These are phyloP conservation scores for Corchorus olitorius DNA, from an alignment of 345 rosid genomes.

Conservation along the genomic window DNA sequence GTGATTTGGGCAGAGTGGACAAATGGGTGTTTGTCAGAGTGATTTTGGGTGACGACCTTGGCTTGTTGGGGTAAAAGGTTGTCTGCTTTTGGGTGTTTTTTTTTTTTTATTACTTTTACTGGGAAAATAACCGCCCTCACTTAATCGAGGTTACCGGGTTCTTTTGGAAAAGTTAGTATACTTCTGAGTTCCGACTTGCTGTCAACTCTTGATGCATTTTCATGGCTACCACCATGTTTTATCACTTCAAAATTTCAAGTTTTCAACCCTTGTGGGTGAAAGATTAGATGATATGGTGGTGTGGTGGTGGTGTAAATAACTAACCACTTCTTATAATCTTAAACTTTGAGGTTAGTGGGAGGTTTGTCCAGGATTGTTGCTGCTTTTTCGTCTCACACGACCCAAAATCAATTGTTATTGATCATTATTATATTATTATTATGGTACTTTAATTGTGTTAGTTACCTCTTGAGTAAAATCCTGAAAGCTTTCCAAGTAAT, in stretches of 20 bases:
- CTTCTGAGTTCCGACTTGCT: too few species aligned
- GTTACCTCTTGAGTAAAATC: not conserved
- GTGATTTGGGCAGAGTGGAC: not conserved
- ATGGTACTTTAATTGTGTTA: not conserved
- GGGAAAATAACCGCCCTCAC: not conserved
- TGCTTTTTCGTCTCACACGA: too few species aligned
- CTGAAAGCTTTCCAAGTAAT: not conserved
- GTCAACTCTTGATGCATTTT: too few species aligned
- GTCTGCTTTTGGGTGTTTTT: not conserved
- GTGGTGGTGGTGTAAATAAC: too few species aligned
- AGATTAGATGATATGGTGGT: too few species aligned
- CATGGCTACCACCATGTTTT: too few species aligned
- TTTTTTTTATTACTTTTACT: not conserved
- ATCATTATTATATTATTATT: not conserved
- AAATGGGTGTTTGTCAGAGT: constrained; percentile 2
- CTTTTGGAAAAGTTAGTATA: not conserved
- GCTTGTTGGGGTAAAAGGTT: not conserved
- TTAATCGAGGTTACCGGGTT: not conserved
- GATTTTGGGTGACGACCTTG: too few species aligned
- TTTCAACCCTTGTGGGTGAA: too few species aligned
- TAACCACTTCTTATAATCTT: too few species aligned
- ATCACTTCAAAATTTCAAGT: too few species aligned
- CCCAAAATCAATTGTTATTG: not conserved
- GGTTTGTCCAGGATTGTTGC: too few species aligned
- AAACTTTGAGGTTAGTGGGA: too few species aligned